phyloP scores from a whole-genome alignment of 495 filamentous ascomycete species.

The Penicillium coprophilum region DNA sequence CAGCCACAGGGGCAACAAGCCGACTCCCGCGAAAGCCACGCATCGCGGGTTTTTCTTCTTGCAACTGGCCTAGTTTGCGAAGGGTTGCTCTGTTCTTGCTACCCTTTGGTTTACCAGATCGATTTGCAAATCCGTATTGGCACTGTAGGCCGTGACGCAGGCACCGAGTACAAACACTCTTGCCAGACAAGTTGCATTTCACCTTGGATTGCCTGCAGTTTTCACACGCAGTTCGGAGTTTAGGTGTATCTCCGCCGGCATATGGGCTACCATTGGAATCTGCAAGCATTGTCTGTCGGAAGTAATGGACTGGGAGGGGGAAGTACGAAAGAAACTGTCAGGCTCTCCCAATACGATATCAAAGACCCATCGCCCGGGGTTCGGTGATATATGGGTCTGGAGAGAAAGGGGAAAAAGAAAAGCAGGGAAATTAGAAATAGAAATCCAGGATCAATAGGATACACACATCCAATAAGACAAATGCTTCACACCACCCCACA shows the following conservation, averaged over 20 bases:
- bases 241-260: constrained; percentile 33
- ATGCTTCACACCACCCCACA: constrained; percentile 8
- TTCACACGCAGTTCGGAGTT: constrained; percentile 49
- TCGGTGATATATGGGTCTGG: constrained; percentile 8
- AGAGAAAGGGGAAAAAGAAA: neutral
- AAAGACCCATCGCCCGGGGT: neutral
- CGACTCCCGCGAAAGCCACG: constrained; percentile 25
- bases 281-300: constrained; percentile 30
- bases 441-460: constrained; percentile 13
- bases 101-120: constrained; percentile 50
- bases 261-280: constrained; percentile 29
- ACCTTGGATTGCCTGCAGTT: constrained; percentile 51
- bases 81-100: constrained; percentile 49
- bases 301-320: neutral
- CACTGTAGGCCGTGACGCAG: constrained; percentile 47
- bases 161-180: constrained; percentile 44
- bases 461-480: constrained; percentile 5
- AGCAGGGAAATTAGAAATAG: constrained; percentile 1
- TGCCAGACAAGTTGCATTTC: constrained; percentile 46
- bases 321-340: constrained; percentile 2
- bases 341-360: constrained; percentile 7
- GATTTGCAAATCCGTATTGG: constrained; percentile 47
- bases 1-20: constrained; percentile 16
- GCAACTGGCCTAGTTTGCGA: constrained; percentile 43
- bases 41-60: constrained; percentile 32